Base-by-base conservation (phyloP, 169 alveolate species). In the Neospora caninum region DNA sequence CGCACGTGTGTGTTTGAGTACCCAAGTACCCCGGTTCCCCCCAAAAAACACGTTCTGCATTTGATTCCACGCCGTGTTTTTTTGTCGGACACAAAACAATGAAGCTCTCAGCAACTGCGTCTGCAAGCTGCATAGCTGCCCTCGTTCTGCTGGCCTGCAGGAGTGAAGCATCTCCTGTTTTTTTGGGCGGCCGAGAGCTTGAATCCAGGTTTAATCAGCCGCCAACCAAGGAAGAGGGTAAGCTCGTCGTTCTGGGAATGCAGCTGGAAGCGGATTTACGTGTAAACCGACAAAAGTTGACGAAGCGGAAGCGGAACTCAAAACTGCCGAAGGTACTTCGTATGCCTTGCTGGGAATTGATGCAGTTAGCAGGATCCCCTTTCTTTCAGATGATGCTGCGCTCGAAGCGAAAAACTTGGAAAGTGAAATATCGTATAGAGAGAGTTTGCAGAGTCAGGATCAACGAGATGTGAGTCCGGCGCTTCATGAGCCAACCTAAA, bases 381-480 rank as follows among this genome's bases (percentile, higher is more conserved):
- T n/a, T 78, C 27, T 22, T 78, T n/a, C 89, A 82, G 89, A 82
- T 18, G 89, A 82, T 31, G 89, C 89, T 38, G 34, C 89, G 36
- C 67, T 82, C 1, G 43, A 82, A 25, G 89, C 64, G 31, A 82
- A 82, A 41, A 82, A 82, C 38, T 41, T 82, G 67, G 89, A 82
- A 27, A 82, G 64, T 36, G 89, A 82, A 42, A 82, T 82, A 43
- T 41, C 89, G 16, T 82, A 82, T 43, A 38, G 89, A 43, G 89
- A 82, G 13, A 38, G 64, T 41, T 49, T 82, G 42, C 67, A 41
- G 89, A 42, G 67, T 29, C 89, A 82, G 64, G 89, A 82, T 6
- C 89, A 82, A 36, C 89, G 89, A 1, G 89, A 82, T 22, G 89
- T 82, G 39, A 29, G 89, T 0, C 54, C 31, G 38, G 4, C 10